Percentiles rank a stretch among this genome's conserved stretches.
Conservation (phyloP, 352 stramenopile species). For the Phytophthora citricola region DNA sequence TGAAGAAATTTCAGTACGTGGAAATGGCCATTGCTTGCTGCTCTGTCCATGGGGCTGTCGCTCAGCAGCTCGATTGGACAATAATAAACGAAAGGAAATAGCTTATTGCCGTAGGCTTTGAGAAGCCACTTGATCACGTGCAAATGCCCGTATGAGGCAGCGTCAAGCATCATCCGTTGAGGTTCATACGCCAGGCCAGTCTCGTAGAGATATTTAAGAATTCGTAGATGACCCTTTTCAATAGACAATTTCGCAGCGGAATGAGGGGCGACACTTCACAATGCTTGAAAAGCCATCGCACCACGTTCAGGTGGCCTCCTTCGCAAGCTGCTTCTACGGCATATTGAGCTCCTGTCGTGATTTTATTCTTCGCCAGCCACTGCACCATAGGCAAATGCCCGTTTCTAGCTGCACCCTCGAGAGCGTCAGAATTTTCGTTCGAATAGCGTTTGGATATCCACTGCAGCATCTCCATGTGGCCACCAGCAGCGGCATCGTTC, state of each 20-base stretch:
- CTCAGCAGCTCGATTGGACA: background rate
- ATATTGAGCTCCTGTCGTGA: constrained; percentile 1
- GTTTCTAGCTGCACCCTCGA: constrained; percentile 11
- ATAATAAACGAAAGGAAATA: constrained; percentile 11
- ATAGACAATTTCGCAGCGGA: constrained; percentile 12
- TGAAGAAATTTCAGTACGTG: constrained; percentile 18
- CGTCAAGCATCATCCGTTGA: constrained; percentile 9
- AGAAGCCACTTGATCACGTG: constrained; percentile 19
- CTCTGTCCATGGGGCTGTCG: constrained; percentile 22
- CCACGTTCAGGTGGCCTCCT: constrained; percentile 6
- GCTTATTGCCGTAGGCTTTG: constrained; percentile 2
- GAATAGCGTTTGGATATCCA: constrained; percentile 17
- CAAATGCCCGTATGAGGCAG: constrained; percentile 12
- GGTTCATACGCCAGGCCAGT: background rate
- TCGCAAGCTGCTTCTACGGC: constrained; percentile 5
- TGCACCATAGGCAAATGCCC: constrained; percentile 13
- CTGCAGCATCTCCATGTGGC: constrained; percentile 17
- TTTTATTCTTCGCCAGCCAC: constrained; percentile 10
- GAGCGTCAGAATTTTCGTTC: constrained; percentile 1
- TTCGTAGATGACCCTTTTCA: constrained; percentile 6
- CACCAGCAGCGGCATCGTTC: constrained; percentile 12
- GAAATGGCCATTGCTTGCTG: constrained; percentile 14
- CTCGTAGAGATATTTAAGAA: constrained; percentile 12
- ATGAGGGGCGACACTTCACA: background rate
- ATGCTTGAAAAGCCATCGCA: constrained; percentile 9